Evolutionary conservation across 345 rosid species (phyloP).

Genomic region (Eutrema yunnanense): DNA sequence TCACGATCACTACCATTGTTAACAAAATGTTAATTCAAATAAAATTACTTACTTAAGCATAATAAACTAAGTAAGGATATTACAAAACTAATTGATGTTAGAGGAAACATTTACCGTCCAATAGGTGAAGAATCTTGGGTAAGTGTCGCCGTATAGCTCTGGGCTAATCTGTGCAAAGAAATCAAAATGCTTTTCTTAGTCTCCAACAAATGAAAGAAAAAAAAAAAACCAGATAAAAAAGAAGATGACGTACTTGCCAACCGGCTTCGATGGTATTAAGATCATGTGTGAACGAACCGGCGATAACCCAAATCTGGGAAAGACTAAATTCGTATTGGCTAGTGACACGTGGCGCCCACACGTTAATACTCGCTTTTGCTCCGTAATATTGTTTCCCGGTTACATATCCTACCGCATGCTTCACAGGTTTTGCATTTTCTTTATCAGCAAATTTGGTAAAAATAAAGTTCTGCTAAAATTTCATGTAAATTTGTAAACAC

Average conservation of each 20-base stretch:
- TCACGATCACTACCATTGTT: conserved; percentile 13
- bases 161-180: conserved; percentile 79
- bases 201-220: neutral
- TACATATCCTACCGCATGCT: conserved; percentile 98
- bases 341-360: conserved; percentile 82
- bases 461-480: neutral
- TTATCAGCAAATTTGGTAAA: neutral
- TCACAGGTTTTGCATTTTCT: neutral
- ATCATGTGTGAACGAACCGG: conserved; percentile 87
- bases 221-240: neutral
- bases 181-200: neutral
- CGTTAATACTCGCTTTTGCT: conserved; percentile 95
- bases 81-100: neutral
- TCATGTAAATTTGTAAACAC: neutral
- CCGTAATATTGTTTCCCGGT: conserved; percentile 83
- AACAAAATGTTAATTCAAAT: conserved; percentile 8
- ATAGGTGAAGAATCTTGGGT: conserved; percentile 94
- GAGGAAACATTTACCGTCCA: conserved; percentile 70
- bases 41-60: neutral
- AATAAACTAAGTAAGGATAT: neutral
- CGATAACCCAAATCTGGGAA: conserved; percentile 94
- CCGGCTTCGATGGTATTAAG: conserved; percentile 99
- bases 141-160: conserved; percentile 86
- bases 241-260: conserved; percentile 65
- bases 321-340: conserved; percentile 86